These are phyloP conservation scores for Sarocladium oryzae DNA, from an alignment of 2,329 filamentous ascomycete species.

Conservation along the genomic window DNA sequence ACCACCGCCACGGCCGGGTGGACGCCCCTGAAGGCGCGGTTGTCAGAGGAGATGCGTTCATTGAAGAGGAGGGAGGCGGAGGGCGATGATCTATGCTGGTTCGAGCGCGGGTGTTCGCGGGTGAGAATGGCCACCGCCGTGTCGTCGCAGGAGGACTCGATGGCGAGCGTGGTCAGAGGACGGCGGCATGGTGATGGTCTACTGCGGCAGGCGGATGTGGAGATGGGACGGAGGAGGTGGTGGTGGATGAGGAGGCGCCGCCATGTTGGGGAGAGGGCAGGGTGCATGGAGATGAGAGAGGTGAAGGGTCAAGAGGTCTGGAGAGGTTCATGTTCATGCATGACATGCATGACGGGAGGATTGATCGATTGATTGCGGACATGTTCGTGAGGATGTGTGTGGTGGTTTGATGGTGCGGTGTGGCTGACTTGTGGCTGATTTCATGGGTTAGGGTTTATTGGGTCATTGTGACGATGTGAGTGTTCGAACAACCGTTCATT, in stretches of 20 bases:
- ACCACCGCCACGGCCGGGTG: slow-evolving; percentile 69
- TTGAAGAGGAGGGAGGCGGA: slow-evolving; percentile 61
- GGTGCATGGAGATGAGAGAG: background rate
- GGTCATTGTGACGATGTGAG: too few relatives aligned
- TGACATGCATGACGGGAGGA: too few relatives aligned
- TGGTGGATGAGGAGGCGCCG: background rate
- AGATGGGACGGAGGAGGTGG: background rate
- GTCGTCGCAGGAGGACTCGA: slow-evolving; percentile 88
- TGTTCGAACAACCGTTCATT: too few relatives aligned
- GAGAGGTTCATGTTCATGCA: too few relatives aligned
- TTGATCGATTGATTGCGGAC: too few relatives aligned
- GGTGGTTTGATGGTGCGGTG: too few relatives aligned
- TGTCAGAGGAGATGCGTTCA: slow-evolving; percentile 74
- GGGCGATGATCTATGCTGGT: too few relatives aligned
- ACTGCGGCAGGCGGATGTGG: background rate
- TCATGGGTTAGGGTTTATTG: too few relatives aligned
- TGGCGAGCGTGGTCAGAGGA: slow-evolving; percentile 56
- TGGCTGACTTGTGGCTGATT: too few relatives aligned
- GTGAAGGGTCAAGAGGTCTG: too few relatives aligned
- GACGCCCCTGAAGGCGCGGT: slow-evolving; percentile 67
- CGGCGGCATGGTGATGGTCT: too few relatives aligned
- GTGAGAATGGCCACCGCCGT: slow-evolving; percentile 81
- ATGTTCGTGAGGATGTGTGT: too few relatives aligned
- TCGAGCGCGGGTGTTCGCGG: slow-evolving; percentile 29
- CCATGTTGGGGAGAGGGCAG: background rate